Evolutionary conservation across 2,329 filamentous ascomycete species (phyloP).

Genomic region (Colletotrichum paranaense): DNA sequence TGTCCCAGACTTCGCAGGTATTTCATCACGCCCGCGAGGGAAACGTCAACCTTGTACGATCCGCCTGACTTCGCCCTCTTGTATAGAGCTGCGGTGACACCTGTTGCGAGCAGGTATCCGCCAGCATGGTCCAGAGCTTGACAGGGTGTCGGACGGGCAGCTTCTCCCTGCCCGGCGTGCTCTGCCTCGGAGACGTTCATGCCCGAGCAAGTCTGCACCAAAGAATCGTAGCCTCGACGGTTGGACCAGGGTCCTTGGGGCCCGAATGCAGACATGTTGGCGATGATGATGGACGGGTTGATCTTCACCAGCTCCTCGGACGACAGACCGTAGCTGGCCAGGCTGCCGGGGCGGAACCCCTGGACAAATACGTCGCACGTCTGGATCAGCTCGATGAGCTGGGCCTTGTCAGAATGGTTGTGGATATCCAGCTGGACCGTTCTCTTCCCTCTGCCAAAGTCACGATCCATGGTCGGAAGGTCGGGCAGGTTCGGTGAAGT

Average conservation of each 20-base stretch:
- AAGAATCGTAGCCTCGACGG: constrained; percentile 34
- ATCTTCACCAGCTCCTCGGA: constrained; percentile 48
- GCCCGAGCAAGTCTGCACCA: constrained; percentile 60
- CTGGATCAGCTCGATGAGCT: constrained; percentile 44
- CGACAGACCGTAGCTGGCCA: constrained; percentile 53
- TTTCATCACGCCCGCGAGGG: constrained; percentile 57
- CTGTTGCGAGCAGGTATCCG: constrained; percentile 66
- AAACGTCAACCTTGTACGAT: constrained; percentile 64
- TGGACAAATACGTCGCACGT: constrained; percentile 56
- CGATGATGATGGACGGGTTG: constrained; percentile 59
- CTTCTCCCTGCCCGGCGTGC: constrained; percentile 50
- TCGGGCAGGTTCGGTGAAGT: constrained; percentile 46
- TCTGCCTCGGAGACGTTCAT: constrained; percentile 67
- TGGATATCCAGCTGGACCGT: constrained; percentile 45
- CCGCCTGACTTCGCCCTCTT: constrained; percentile 56
- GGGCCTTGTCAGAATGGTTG: constrained; percentile 37
- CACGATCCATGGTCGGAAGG: constrained; percentile 44
- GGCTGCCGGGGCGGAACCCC: constrained; percentile 58
- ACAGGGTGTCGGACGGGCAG: constrained; percentile 58
- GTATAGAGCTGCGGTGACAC: constrained; percentile 63
- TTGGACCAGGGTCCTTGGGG: constrained; percentile 52
- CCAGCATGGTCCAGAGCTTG: constrained; percentile 68
- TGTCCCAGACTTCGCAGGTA: constrained; percentile 67
- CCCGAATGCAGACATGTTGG: constrained; percentile 65
- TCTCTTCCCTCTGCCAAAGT: constrained; percentile 49